phyloP scores from a whole-genome alignment of 768 basidiomycete genomes.

The Agaricus subrufescens region DNA sequence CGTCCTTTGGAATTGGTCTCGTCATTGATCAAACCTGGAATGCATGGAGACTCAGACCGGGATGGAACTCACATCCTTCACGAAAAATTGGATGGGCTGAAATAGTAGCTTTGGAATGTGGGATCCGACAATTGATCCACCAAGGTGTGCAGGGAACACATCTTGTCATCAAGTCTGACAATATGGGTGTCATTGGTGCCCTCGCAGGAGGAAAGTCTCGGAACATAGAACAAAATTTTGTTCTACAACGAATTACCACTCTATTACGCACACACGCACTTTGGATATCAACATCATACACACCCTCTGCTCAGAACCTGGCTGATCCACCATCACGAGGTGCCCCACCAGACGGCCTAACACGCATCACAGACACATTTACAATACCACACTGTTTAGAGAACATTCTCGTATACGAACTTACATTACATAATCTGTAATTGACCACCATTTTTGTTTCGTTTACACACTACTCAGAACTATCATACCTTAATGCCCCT shows the following conservation, averaged over 20 bases:
- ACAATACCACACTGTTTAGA: neutral
- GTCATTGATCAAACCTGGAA: slow-evolving; percentile 22
- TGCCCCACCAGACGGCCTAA: neutral
- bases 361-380: neutral
- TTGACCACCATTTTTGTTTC: neutral
- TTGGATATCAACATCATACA: slow-evolving; percentile 3
- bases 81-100: slow-evolving; percentile 23
- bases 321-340: slow-evolving; percentile 12
- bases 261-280: slow-evolving; percentile 2
- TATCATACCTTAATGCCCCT: no score
- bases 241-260: slow-evolving; percentile 9
- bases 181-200: slow-evolving; percentile 28
- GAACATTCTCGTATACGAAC: neutral
- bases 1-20: slow-evolving; percentile 35
- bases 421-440: neutral
- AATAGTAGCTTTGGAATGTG: slow-evolving; percentile 23
- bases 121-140: slow-evolving; percentile 1
- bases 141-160: slow-evolving; percentile 15
- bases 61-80: slow-evolving; percentile 13
- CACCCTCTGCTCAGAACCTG: slow-evolving; percentile 8
- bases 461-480: neutral
- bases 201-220: slow-evolving; percentile 14
- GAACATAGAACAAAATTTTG: slow-evolving; percentile 15
- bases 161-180: slow-evolving; percentile 26
- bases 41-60: slow-evolving; percentile 16